These are phyloP conservation scores for cucumber (Cucumis sativus) DNA, from an alignment of 306 rosid species.

Conservation along the genomic window Cucumber_9930_V3 NC_026656.2:13276501-13277000, in stretches of 20 bases:
- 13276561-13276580: not conserved
- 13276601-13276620: not conserved
- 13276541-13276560: not conserved
- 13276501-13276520: not conserved
- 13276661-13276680: not conserved
- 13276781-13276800: not conserved
- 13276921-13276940: no score
- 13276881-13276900: no score
- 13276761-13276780: not conserved
- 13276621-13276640: not conserved
- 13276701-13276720: not conserved
- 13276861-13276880: no score
- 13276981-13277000: no score
- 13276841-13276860: no score
- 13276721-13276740: not conserved
- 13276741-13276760: not conserved
- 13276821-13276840: no score
- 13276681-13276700: not conserved
- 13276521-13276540: not conserved
- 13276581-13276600: not conserved
- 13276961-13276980: no score
- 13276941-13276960: no score
- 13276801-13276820: no score
- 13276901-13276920: no score
- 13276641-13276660: not conserved